A percentile compares a stretch with the other conserved stretches of the same genome.
Evolutionary conservation across 2,329 filamentous ascomycete genomes (phyloP).

Genomic region (Sporothrix globosa): DNA sequence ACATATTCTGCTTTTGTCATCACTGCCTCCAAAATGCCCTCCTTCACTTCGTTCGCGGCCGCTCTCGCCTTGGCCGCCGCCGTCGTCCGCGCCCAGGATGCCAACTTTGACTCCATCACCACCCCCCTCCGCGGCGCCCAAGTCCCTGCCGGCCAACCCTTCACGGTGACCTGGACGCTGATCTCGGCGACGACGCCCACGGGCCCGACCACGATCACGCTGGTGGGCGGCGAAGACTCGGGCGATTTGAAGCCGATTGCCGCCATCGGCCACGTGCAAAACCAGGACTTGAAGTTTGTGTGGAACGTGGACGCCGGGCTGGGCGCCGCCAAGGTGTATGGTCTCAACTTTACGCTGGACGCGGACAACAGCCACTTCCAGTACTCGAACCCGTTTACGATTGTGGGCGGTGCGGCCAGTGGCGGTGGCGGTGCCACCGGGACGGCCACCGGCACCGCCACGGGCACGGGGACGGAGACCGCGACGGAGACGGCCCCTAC

Average conservation of each 20-base stretch:
- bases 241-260: slow-evolving; percentile 44
- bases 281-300: slow-evolving; percentile 49
- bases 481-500: neutral
- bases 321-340: slow-evolving; percentile 53
- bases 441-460: neutral
- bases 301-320: slow-evolving; percentile 56
- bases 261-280: slow-evolving; percentile 46
- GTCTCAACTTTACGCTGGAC: slow-evolving; percentile 57
- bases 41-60: neutral
- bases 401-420: slow-evolving; percentile 42
- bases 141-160: slow-evolving; percentile 53
- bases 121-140: slow-evolving; percentile 48
- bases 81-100: slow-evolving; percentile 51
- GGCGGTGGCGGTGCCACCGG: neutral
- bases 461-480: neutral
- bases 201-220: slow-evolving; percentile 54
- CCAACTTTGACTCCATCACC: slow-evolving; percentile 58
- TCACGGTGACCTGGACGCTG: slow-evolving; percentile 56
- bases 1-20: neutral
- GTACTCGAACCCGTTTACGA: slow-evolving; percentile 64
- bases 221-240: slow-evolving; percentile 55
- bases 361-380: slow-evolving; percentile 56
- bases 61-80: slow-evolving; percentile 40
- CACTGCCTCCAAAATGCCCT: slow-evolving; percentile 10
- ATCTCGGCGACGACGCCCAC: slow-evolving; percentile 44